Conservation (phyloP, 148 eudicot genomes). For the Rhododendron vialii region DNA sequence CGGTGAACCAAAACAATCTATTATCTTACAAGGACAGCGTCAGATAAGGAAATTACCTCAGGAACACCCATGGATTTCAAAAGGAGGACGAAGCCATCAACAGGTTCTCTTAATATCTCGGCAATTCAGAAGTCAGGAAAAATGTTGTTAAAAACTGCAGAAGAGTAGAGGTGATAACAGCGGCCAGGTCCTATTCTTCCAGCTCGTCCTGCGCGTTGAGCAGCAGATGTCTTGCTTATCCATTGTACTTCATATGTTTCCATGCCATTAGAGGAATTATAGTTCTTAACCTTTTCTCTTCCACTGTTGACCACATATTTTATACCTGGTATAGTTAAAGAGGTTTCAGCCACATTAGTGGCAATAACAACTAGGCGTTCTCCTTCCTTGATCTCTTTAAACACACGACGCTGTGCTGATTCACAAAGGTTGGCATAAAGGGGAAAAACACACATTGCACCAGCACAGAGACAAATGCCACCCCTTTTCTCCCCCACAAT, state of each 20-base stretch:
- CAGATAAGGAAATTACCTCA: slow-evolving; percentile 31
- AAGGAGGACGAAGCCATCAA: slow-evolving; percentile 79
- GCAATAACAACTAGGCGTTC: slow-evolving; percentile 73
- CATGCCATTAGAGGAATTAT: slow-evolving; percentile 66
- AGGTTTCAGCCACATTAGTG: slow-evolving; percentile 98
- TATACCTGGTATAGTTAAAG: slow-evolving; percentile 89
- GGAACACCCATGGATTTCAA: slow-evolving; percentile 79
- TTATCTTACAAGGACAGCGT: not conserved
- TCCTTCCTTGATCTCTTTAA: not conserved
- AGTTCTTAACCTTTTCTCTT: slow-evolving; percentile 78
- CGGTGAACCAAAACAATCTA: not conserved
- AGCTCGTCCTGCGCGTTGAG: slow-evolving; percentile 91
- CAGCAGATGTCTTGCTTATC: slow-evolving; percentile 91
- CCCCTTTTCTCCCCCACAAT: slow-evolving; percentile 11
- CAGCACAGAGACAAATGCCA: slow-evolving; percentile 25
- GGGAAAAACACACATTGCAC: slow-evolving; percentile 74
- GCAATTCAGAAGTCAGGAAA: slow-evolving; percentile 63
- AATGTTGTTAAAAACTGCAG: slow-evolving; percentile 51
- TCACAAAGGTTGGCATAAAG: slow-evolving; percentile 22
- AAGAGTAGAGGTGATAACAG: slow-evolving; percentile 69
- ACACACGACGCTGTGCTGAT: not conserved
- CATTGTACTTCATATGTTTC: slow-evolving; percentile 77
- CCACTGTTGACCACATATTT: slow-evolving; percentile 93
- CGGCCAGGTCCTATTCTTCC: slow-evolving; percentile 97
- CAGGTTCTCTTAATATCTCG: slow-evolving; percentile 79